Base-by-base conservation (phyloP, 257 asterid species). In the Asclepias syriaca region DNA sequence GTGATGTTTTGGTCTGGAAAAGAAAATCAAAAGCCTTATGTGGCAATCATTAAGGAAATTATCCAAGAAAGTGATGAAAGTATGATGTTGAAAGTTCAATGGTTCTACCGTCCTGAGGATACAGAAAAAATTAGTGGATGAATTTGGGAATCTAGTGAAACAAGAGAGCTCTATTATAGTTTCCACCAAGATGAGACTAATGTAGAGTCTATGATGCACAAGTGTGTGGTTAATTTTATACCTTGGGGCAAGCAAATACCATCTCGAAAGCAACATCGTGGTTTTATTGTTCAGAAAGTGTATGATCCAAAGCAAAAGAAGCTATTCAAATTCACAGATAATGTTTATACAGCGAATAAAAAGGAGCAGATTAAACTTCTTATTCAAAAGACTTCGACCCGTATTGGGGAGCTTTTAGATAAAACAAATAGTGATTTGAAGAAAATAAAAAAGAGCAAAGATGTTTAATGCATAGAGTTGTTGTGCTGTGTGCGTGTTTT, bases 41-140 rank as follows among this genome's bases (percentile, higher is more conserved):
- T 91, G 78, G 99, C 96, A 78, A 87, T 94, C 75, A 91, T 94
- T 60, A 91, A 91, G 95, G 97, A 91, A 74, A 85, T 94, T 64
- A n/a, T 83, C 60, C 85, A 80, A 78, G 77, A 72, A 43, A 51
- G 37, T 34, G 77, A 75, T 8, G 88, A 86, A 55, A 80, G 79
- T 67, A 34, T 88, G 87, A 82, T 74, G 88, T 82, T 94, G 54
- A 83, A 81, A 34, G 93, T 89, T 53, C 98, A 91, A 79, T 88
- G 97, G 97, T 90, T 94, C 82, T 91, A 94, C 71, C 93, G 98
- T 46, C 98, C 96, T 0, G 95, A 90, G 83, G 99, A 94, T 71
- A 96, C 96, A 18, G 81, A 80, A 66, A 88, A 81, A 77, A 79
- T 46, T 68, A 80, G 79, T 3, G 97, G 95, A 21, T 95, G 93